Conservation (phyloP, 805 yeast genomes). For the Maudiozyma saulgeensis region DNA sequence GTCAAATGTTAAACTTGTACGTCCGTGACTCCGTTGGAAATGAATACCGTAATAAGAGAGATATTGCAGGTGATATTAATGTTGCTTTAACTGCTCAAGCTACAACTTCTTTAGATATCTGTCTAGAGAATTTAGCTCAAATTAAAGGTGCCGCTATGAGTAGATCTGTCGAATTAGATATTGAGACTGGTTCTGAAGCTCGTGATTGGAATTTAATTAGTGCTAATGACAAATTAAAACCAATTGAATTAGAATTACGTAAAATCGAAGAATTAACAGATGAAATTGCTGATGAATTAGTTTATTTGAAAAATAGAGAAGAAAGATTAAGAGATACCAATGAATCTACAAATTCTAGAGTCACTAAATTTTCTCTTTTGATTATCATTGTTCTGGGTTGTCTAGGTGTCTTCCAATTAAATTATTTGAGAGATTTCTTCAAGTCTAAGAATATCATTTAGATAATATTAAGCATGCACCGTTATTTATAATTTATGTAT, state of each 20-base stretch:
- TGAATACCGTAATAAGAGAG: slow-evolving; percentile 69
- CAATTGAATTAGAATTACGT: slow-evolving; percentile 83
- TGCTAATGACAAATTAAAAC: slow-evolving; percentile 86
- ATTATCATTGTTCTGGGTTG: slow-evolving; percentile 60
- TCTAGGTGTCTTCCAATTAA: slow-evolving; percentile 87
- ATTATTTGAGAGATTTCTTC: slow-evolving; percentile 87
- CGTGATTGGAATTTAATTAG: slow-evolving; percentile 96
- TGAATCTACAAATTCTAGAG: slow-evolving; percentile 91
- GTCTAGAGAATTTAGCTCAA: slow-evolving; percentile 57
- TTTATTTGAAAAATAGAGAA: slow-evolving; percentile 80
- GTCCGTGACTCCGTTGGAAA: slow-evolving; percentile 77
- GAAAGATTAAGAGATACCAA: slow-evolving; percentile 91
- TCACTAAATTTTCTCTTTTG: slow-evolving; percentile 71
- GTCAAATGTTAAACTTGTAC: slow-evolving; percentile 62
- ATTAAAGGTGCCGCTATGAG: slow-evolving; percentile 33
- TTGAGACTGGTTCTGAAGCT: slow-evolving; percentile 93
- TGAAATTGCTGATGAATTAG: slow-evolving; percentile 71
- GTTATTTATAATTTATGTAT: neutral
- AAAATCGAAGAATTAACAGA: slow-evolving; percentile 76
- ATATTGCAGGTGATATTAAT: slow-evolving; percentile 60
- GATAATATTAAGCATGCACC: neutral
- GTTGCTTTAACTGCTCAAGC: slow-evolving; percentile 80
- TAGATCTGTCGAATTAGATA: slow-evolving; percentile 79
- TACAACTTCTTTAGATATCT: slow-evolving; percentile 80
- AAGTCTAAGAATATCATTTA: slow-evolving; percentile 66